Percentiles rank a stretch among this genome's conserved stretches.
phyloP scores from a whole-genome alignment of 2,329 filamentous ascomycete species.

The Furcasterigmium sp. region DNA sequence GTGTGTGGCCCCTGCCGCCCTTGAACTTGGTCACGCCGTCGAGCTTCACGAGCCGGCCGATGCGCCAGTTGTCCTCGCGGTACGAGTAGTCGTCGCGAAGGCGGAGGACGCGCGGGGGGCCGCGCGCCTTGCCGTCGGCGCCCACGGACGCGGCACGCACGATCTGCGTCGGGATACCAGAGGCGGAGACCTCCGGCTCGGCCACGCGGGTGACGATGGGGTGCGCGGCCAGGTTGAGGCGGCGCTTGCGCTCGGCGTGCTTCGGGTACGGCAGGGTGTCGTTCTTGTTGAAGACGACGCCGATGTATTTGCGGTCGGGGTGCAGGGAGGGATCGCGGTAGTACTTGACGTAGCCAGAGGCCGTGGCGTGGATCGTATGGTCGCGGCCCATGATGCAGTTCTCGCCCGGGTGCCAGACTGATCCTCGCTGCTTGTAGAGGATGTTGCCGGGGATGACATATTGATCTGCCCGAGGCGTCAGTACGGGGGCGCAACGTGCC shows the following conservation, averaged over 20 bases:
- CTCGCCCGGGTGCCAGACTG: constrained; percentile 90
- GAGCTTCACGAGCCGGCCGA: constrained; percentile 48
- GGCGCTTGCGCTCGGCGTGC: constrained; percentile 68
- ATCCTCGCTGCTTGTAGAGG: constrained; percentile 94
- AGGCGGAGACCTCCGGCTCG: constrained; percentile 37
- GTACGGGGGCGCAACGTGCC: background rate
- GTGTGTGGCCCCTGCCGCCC: constrained; percentile 3
- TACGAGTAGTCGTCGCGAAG: constrained; percentile 52
- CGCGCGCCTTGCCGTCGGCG: constrained; percentile 23
- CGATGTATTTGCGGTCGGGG: constrained; percentile 89
- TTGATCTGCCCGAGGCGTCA: constrained; percentile 57
- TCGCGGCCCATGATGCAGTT: constrained; percentile 94
- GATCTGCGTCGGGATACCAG: constrained; percentile 43
- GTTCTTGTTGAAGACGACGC: constrained; percentile 78
- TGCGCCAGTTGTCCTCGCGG: constrained; percentile 54
- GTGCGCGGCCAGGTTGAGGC: constrained; percentile 65
- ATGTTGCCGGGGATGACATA: constrained; percentile 96
- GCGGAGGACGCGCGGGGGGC: constrained; percentile 39
- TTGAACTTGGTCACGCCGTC: constrained; percentile 45
- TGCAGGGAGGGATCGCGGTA: constrained; percentile 83
- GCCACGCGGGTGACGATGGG: constrained; percentile 33
- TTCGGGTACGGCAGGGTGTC: constrained; percentile 73
- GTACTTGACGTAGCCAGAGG: constrained; percentile 90
- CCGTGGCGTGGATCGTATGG: constrained; percentile 87
- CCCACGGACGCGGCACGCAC: constrained; percentile 24